Evolutionary conservation across 208 protist genomes (phyloP), one percentile per base, ranked within the genome.

Genomic region (Leishmania gerbilli): DNA sequence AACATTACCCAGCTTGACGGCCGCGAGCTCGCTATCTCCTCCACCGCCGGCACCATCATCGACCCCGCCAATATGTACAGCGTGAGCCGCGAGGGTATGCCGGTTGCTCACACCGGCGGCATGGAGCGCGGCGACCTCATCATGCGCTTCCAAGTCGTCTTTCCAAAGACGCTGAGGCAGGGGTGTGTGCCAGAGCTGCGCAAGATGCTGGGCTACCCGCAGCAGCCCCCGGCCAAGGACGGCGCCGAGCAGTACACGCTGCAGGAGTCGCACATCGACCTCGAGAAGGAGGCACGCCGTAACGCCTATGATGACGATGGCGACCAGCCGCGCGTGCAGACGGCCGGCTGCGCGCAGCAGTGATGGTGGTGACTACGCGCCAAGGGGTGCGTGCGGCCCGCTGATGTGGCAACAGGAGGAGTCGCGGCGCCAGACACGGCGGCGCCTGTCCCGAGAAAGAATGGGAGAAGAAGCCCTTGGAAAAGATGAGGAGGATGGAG

Each of bases 71-170:
- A 90, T 62, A 78, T 98, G 31, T 98, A 95, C 87, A 89, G 84
- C 84, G 91, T 99, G 62, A 75, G 81, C 83, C 88, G 94, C 79
- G 97, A 99, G 86, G 98, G 98, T 64, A 99, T 99, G 97, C 98
- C 98, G 1, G 83, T 97, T 17, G 87, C 92, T n/a, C 86, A 92
- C 81, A 98, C 92, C 13, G 95, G 94, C 79, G 95, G 94, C 56
- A 83, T 98, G 49, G 95, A 99, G 79, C 89, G 91, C 24, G 97
- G 97, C 65, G 92, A 98, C 83, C 88, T 99, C 24, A 87, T 98
- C 77, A 88, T 99, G 45, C 87, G 93, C 77, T 98, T 99, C 89
- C 85, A 91, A 71, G 95, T 99, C 21, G 84, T 95, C 42, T 99
- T 98, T 84, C 98, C 98, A 60, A 86, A 92, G 80, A 86, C 79